Conservation (phyloP, 2,329 filamentous ascomycete species). For the Sporothrix schenckii region DNA sequence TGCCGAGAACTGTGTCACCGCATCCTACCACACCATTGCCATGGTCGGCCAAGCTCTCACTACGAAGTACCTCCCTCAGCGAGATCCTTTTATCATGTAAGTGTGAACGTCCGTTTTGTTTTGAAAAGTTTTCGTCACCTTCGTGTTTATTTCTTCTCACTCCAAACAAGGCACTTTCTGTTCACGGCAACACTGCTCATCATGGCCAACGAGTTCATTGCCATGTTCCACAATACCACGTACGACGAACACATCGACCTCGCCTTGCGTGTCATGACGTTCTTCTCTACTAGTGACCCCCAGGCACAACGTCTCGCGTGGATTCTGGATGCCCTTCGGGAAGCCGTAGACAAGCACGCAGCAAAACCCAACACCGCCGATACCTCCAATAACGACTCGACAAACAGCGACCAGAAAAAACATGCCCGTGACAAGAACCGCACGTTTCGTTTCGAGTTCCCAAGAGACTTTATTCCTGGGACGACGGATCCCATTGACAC, state of each 20-base stretch:
- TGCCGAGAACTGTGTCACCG: slow-evolving; percentile 55
- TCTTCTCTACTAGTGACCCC: slow-evolving; percentile 53
- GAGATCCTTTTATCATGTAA: slow-evolving; percentile 62
- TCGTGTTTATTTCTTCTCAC: neutral
- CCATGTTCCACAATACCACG: slow-evolving; percentile 50
- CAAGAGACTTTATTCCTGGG: slow-evolving; percentile 28
- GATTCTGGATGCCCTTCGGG: slow-evolving; percentile 55
- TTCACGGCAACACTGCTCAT: slow-evolving; percentile 59
- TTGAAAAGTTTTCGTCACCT: neutral
- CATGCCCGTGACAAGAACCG: neutral
- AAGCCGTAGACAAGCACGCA: slow-evolving; percentile 44
- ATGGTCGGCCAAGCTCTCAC: slow-evolving; percentile 52
- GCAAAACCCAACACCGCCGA: slow-evolving; percentile 16
- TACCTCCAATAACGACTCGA: too few relatives aligned
- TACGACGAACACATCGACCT: slow-evolving; percentile 48
- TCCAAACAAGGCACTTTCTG: slow-evolving; percentile 54
- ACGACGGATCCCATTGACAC: slow-evolving; percentile 38
- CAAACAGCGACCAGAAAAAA: slow-evolving; percentile 31
- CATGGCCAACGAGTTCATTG: slow-evolving; percentile 60
- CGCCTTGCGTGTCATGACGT: slow-evolving; percentile 53
- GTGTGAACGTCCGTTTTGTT: slow-evolving; percentile 36
- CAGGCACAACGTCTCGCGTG: slow-evolving; percentile 55
- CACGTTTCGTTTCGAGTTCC: slow-evolving; percentile 35
- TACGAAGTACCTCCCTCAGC: slow-evolving; percentile 51
- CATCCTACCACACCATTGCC: slow-evolving; percentile 54